Base-by-base conservation (phyloP, 192 early-diverging fungal species). In the Chytriomyces confervae region DNA sequence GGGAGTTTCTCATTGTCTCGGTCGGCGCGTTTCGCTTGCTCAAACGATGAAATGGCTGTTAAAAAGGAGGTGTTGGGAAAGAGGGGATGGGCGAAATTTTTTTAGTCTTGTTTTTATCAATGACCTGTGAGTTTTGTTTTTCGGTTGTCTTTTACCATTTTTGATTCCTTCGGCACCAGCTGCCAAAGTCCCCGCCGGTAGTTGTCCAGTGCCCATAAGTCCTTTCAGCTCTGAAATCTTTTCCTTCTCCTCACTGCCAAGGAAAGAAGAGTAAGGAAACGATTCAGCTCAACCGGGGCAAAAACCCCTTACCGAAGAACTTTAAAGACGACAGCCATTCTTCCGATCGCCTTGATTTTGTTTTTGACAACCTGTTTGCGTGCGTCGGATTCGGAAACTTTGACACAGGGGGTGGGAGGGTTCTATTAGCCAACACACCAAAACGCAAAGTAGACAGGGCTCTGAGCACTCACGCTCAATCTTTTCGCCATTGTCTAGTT, bases 91-190 rank as follows among this genome's bases (percentile, higher is more conserved):
- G 36, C 4, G 36, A 36, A 36, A 27, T 0, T 18, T 18, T 60
- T 60, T 60, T 60, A 20, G 13, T 60, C 20, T 60, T n/a, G n/a
- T n/a, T n/a, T n/a, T n/a, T 65, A 23, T 23, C 9, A 47, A 64
- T 23, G 24, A 27, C 24, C 24, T 27, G 24, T 27, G 24, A 27
- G 24, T 27, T 27, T 27, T 27, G 24, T 27, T 27, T 18, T 48
- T 16, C 27, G 8, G 48, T n/a, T 2, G 66, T 62, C 48, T 44
- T 73, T 53, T 84, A 93, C 92, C 92, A 79, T 89, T 85, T 80
- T 95, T 96, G 73, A 99, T 91, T 0, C 97, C 97, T 77, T 95
- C 95, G 8, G 94, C 94, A 44, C 97, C 97, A 18, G 95, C 83
- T 11, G 93, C 92, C 57, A 99, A 84, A 36, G 92, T 92, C 24